phyloP scores from a whole-genome alignment of 2,329 filamentous ascomycete genomes.

The Myriosclerotinia scirpicola region DNA sequence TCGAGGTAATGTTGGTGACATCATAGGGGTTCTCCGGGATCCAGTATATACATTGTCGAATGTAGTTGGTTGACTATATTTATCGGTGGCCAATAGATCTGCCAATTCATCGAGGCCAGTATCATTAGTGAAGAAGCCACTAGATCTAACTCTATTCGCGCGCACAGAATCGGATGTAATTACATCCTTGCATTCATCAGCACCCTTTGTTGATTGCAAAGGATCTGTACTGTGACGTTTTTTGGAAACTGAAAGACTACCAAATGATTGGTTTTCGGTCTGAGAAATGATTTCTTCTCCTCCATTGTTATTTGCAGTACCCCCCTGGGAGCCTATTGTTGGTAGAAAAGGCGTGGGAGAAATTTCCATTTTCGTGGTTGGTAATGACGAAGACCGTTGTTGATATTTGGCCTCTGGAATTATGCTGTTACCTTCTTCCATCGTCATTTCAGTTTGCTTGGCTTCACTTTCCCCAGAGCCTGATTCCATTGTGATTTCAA shows the following conservation, averaged over 20 bases:
- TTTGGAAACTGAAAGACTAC: too few species aligned
- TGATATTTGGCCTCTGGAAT: neutral
- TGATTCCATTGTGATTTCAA: constrained; percentile 25
- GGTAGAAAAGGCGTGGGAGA: neutral
- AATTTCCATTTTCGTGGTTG: neutral
- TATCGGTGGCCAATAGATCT: constrained; percentile 27
- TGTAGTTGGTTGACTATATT: constrained; percentile 19
- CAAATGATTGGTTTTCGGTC: neutral
- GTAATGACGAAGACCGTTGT: constrained; percentile 12
- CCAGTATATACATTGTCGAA: constrained; percentile 11
- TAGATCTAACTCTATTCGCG: constrained; percentile 23
- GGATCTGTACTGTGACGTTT: neutral
- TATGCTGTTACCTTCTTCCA: neutral
- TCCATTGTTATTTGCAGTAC: neutral
- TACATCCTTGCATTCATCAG: neutral
- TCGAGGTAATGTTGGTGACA: constrained; percentile 31
- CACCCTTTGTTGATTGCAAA: neutral
- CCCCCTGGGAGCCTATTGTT: neutral
- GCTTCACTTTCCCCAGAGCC: neutral
- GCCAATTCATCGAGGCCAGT: constrained; percentile 28
- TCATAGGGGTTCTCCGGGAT: constrained; percentile 27
- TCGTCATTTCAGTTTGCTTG: neutral
- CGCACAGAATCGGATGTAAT: neutral
- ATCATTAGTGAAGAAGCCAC: constrained; percentile 27
- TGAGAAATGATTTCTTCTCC: neutral